Conservation (phyloP, 257 asterid genomes). For the Nicotiana knightiana region DNA sequence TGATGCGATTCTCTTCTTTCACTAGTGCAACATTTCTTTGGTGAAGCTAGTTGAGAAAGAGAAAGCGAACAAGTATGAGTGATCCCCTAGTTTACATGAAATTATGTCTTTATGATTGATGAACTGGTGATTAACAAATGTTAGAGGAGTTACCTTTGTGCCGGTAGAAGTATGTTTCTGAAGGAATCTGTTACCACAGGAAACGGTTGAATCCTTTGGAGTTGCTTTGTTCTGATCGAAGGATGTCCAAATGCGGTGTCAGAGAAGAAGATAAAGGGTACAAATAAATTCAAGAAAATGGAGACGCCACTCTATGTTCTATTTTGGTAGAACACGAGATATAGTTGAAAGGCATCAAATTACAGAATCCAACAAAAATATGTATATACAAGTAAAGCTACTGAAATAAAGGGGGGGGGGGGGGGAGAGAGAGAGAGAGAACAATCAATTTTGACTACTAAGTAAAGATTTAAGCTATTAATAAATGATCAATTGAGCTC, state of each 20-base stretch:
- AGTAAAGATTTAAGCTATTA: background rate
- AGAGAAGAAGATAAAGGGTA: slow-evolving; percentile 1
- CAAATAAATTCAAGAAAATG: background rate
- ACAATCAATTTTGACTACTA: background rate
- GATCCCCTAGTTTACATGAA: background rate
- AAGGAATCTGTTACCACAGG: slow-evolving; percentile 29
- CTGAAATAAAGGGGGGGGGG: too few relatives aligned
- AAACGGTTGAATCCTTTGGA: slow-evolving; percentile 28
- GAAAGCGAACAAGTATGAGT: background rate
- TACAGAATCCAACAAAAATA: background rate
- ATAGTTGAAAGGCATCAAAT: background rate
- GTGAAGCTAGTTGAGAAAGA: slow-evolving; percentile 32
- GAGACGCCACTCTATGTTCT: background rate
- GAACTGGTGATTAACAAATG: background rate
- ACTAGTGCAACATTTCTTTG: slow-evolving; percentile 22
- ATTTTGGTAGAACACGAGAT: background rate
- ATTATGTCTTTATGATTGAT: background rate
- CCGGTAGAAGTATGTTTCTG: slow-evolving; percentile 28
- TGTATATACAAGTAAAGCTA: background rate
- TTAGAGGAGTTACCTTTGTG: slow-evolving; percentile 34
- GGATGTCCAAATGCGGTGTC: background rate
- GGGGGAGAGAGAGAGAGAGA: background rate
- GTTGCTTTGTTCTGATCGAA: slow-evolving; percentile 45
- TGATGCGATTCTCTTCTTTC: slow-evolving; percentile 32
- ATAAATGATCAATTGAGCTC: too few relatives aligned